phyloP scores from a whole-genome alignment of 108 stramenopile genomes.

The Chaetoceros tenuissimus region DNA sequence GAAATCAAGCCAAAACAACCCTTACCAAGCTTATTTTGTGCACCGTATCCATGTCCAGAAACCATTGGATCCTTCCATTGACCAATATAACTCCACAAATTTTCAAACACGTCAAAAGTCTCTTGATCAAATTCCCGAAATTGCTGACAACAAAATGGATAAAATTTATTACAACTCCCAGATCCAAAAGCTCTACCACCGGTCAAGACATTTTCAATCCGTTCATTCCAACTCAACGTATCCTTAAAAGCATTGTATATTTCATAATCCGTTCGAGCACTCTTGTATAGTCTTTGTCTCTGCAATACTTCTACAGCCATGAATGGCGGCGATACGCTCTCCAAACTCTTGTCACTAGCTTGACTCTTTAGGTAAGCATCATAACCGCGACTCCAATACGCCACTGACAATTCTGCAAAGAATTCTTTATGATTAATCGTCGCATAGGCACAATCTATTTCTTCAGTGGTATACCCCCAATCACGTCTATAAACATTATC shows the following conservation, averaged over 20 bases:
- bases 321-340: slow-evolving; percentile 57
- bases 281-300: too few relatives aligned
- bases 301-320: slow-evolving; percentile 40
- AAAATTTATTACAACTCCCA: slow-evolving; percentile 77
- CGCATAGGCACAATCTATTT: slow-evolving; percentile 56
- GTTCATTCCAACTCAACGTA: too few relatives aligned
- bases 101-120: slow-evolving; percentile 30
- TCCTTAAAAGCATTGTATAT: too few relatives aligned
- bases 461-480: slow-evolving; percentile 56
- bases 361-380: slow-evolving; percentile 24
- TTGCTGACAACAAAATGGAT: slow-evolving; percentile 76
- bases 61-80: slow-evolving; percentile 40
- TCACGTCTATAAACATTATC: slow-evolving; percentile 52
- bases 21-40: too few relatives aligned
- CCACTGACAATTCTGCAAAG: slow-evolving; percentile 75
- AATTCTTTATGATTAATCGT: slow-evolving; percentile 77
- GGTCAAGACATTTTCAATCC: background rate
- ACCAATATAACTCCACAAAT: slow-evolving; percentile 56
- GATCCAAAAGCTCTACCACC: slow-evolving; percentile 7
- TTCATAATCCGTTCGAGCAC: too few relatives aligned
- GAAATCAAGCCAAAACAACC: too few relatives aligned
- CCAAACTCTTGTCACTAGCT: slow-evolving; percentile 27
- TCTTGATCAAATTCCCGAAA: slow-evolving; percentile 52
- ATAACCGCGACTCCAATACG: slow-evolving; percentile 60
- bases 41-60: too few relatives aligned